These are phyloP conservation scores for Schizophyllum commune DNA, from an alignment of 1,284 basidiomycete genomes.

Conservation along the genomic window DNA sequence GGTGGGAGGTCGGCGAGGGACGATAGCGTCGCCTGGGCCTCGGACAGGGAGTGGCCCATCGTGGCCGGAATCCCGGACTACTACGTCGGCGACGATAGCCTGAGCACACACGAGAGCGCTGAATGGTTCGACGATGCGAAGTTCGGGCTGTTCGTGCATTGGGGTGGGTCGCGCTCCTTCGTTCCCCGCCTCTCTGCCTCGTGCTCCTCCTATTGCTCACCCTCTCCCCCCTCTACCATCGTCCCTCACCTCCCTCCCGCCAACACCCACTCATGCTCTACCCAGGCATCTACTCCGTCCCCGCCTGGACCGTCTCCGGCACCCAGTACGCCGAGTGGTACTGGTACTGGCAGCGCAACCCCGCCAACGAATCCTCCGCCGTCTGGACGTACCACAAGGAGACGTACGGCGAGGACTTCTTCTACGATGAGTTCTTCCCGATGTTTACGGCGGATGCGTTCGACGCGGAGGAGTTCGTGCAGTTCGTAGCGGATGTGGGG, in stretches of 20 bases:
- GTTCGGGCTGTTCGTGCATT: not conserved
- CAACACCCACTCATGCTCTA: not conserved
- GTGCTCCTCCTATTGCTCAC: too few relatives aligned
- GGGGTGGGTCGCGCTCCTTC: not conserved
- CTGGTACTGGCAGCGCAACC: constrained; percentile 24
- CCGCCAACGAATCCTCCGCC: constrained; percentile 25
- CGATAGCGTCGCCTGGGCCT: not conserved
- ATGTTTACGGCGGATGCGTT: constrained; percentile 44
- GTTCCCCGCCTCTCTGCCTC: not conserved
- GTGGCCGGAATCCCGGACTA: constrained; percentile 23
- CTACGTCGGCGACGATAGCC: constrained; percentile 27
- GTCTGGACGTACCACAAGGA: constrained; percentile 43
- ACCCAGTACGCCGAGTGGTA: constrained; percentile 51
- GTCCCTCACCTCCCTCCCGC: not conserved
- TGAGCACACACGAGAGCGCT: constrained; percentile 41
- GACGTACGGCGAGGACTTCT: constrained; percentile 37
- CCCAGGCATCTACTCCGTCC: not conserved
- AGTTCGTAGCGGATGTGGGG: constrained; percentile 46
- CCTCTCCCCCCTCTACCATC: too few relatives aligned
- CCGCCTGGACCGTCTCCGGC: not conserved
- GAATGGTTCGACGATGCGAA: constrained; percentile 30
- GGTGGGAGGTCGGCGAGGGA: not conserved
- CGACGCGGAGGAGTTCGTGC: constrained; percentile 46
- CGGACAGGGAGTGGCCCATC: not conserved
- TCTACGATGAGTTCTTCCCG: constrained; percentile 53